Percentiles rank a stretch among this genome's conserved stretches.
These are phyloP conservation scores for Cenchrus fungigraminus DNA, from an alignment of 176 grass and related monocot genomes.

Conservation along the genomic window DNA sequence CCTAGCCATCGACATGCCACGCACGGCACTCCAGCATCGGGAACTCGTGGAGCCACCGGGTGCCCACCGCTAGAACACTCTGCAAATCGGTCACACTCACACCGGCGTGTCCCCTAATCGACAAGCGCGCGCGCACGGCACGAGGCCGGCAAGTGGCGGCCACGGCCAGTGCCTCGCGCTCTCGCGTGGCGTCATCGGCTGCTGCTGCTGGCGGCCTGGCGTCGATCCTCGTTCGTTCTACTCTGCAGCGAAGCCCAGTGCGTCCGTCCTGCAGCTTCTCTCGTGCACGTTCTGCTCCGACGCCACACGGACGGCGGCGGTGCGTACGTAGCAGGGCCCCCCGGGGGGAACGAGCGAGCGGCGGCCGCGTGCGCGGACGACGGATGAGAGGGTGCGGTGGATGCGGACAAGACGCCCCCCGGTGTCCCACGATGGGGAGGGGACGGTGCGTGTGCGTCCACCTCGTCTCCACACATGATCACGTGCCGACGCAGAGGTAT, in stretches of 20 bases:
- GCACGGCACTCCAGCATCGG: not conserved
- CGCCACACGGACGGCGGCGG: not conserved
- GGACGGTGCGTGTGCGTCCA: not conserved
- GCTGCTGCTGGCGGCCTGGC: not conserved
- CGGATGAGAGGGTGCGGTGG: not conserved
- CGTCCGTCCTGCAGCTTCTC: not conserved
- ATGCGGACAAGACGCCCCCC: conserved; percentile 2
- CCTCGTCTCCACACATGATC: not conserved
- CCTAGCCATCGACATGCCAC: not conserved
- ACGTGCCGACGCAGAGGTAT: conserved; percentile 37
- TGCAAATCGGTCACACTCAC: not conserved
- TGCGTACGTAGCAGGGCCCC: not conserved
- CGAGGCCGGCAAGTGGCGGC: not conserved
- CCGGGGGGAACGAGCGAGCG: not conserved
- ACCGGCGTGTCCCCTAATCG: not conserved
- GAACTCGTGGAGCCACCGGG: not conserved
- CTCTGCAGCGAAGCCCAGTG: not conserved
- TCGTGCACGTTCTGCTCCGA: not conserved
- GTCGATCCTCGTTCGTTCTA: not conserved
- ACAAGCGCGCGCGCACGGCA: not conserved
- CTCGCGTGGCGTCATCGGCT: not conserved
- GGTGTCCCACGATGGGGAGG: not conserved
- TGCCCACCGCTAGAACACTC: not conserved
- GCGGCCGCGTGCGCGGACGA: not conserved
- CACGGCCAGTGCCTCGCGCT: not conserved